Evolutionary conservation across 129 eudicot species (phyloP), one percentile per base, ranked within the genome.

Genomic region (Artemisia argyi): DNA sequence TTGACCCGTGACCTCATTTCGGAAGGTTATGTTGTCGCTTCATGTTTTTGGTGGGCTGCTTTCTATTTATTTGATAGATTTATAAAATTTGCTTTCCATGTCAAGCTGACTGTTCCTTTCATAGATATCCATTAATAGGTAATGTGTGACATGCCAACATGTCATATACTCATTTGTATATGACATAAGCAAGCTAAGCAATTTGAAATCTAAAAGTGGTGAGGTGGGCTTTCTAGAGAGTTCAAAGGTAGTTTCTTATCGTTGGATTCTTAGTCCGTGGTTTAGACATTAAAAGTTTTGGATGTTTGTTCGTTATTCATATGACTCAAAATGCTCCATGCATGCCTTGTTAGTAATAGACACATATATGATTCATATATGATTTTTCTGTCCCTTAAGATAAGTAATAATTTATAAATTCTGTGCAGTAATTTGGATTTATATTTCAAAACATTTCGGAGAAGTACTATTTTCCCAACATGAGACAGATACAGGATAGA

Each of bases 91-190:
- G 7, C 42, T 32, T 32, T 32, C 42, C 42, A 32, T 32, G 7
- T 32, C 42, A 32, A 32, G 42, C 7, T 32, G 42, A 32, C 42
- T 32, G 42, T 32, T 32, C 42, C 42, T 32, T 32, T 32, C 42
- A 6, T 63, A 54, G 72, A 60, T 73, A 73, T 73, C 35, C 52
- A 54, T 46, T 18, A 63, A 30, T 17, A 17, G 54, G 19, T 20
- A 53, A 61, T 58, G 60, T 39, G 49, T 42, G 13, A 76, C 74
- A 58, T 67, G 73, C 12, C 39, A 57, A 57, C 68, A 20, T 12
- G 17, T 28, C 32, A 28, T 28, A 28, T 3, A 3, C 32, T 66
- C 39, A 49, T 19, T 18, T 60, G 65, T 16, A 60, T 5, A 26
- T 26, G 13, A 14, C 39, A 26, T 20, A 35, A 13, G 16, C 59